Evolutionary conservation across 2,329 filamentous ascomycete species (phyloP).

Genomic region (Botrytis byssoidea): DNA sequence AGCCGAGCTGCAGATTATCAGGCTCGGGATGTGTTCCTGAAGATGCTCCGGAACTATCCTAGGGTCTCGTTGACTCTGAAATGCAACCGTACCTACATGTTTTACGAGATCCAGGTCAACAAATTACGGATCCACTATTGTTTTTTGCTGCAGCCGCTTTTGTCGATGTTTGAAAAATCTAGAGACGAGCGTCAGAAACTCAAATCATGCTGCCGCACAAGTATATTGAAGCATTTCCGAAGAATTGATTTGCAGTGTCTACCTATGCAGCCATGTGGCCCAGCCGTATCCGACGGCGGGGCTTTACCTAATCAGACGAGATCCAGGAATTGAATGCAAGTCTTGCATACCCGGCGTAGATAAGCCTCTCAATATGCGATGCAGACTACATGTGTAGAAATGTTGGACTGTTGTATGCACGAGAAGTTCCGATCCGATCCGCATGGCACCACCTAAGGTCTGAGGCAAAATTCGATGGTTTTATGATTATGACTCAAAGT

Average conservation of each 20-base stretch:
- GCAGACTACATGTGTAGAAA: background rate
- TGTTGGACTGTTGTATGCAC: background rate
- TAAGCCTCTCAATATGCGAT: background rate
- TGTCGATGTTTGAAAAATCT: background rate
- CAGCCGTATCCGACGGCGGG: background rate
- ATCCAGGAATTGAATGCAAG: background rate
- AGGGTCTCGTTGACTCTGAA: background rate
- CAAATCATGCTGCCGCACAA: background rate
- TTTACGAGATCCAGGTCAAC: background rate
- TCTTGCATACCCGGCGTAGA: background rate
- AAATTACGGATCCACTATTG: background rate
- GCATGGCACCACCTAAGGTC: background rate
- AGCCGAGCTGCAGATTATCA: constrained; percentile 6
- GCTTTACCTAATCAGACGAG: background rate
- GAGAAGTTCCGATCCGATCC: background rate
- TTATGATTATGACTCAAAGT: background rate
- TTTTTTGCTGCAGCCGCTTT: background rate
- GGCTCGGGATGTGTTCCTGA: background rate
- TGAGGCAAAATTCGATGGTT: background rate
- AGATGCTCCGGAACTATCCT: background rate
- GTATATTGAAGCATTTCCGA: background rate
- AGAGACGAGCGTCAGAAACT: background rate
- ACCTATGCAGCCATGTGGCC: background rate
- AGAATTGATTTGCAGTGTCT: background rate
- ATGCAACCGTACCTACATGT: background rate